Base-by-base conservation (phyloP, 1,284 basidiomycete genomes). In the Inonotus obliquus region DNA sequence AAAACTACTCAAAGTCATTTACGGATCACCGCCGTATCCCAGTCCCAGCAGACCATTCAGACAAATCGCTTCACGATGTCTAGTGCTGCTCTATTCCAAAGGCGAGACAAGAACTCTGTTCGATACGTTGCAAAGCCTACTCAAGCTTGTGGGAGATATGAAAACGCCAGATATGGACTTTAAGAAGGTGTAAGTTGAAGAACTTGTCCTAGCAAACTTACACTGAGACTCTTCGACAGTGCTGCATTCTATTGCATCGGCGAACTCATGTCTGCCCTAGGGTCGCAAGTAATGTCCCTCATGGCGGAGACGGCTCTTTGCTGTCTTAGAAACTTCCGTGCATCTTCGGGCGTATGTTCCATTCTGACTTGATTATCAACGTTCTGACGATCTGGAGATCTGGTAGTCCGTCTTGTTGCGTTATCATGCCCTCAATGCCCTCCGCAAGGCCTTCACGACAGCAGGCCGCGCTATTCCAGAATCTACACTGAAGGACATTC, bases 251-350 rank as follows among this genome's bases (percentile, higher is more conserved):
- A 90, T 67, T 88, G 87, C 63, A 82, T 95, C 29, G 95, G 94
- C 13, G 92, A 96, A 71, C 76, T 98, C 13, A 96, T 98, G 87
- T 83, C 79, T 48, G 79, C 80, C 9, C 89, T 90, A 68, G 96
- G 96, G 2, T 81, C 86, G 4, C 91, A 97, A 89, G 88, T 95
- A 72, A 98, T 97, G 95, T 96, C 94, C 0, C 89, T 94, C 68
- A 91, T 95, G 85, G 82, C 88, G 49, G 96, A 98, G 70, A 90
- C 96, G 39, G 78, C 84, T 19, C 76, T 80, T 0, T 77, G 85
- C 0, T 79, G 86, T 0, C 72, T 91, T 54, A 91, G 87, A 72
- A 83, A 86, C 0, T 79, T 84, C 64, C 75, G 74, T 59, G 86
- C 84, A 64, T 84, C 86, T 13, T 93, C 90, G 41, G 81, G 77